These are phyloP conservation scores for Trichosporon sp. DNA, from an alignment of 1,284 basidiomycete genomes.

Conservation along the genomic window DNA sequence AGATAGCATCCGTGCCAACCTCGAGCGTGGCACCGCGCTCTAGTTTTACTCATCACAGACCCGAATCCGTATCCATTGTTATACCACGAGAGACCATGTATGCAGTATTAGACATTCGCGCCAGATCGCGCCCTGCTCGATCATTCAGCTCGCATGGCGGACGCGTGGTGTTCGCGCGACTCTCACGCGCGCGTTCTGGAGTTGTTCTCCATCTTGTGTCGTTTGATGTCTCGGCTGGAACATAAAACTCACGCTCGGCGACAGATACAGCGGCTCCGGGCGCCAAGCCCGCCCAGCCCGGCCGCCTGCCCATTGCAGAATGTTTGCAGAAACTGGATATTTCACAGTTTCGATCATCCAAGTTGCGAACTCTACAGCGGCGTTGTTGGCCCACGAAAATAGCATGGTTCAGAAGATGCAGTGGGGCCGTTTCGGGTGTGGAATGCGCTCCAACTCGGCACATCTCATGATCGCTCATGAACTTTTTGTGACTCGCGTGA, in stretches of 20 bases:
- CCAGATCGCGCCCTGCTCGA: neutral
- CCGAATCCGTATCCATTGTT: slow-evolving; percentile 1
- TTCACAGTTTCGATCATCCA: neutral
- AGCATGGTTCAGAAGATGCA: neutral
- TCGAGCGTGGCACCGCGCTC: slow-evolving; percentile 90
- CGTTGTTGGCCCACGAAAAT: neutral
- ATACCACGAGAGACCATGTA: slow-evolving; percentile 20
- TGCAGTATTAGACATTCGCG: slow-evolving; percentile 5
- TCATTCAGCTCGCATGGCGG: too few relatives aligned
- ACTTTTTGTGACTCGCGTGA: neutral
- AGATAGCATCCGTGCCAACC: slow-evolving; percentile 76
- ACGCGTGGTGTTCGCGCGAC: too few relatives aligned
- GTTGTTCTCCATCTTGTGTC: too few relatives aligned
- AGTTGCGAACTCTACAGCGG: neutral
- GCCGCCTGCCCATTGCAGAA: too few relatives aligned
- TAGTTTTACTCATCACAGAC: slow-evolving; percentile 51
- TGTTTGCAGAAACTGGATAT: too few relatives aligned
- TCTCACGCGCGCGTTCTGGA: too few relatives aligned
- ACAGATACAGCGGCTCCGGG: too few relatives aligned
- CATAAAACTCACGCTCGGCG: too few relatives aligned
- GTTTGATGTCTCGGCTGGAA: too few relatives aligned
- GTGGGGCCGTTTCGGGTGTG: neutral
- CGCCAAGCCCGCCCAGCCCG: too few relatives aligned
- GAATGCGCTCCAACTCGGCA: neutral
- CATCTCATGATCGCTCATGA: neutral